Percentiles rank a stretch among this genome's conserved stretches.
Evolutionary conservation across 495 filamentous ascomycete genomes (phyloP).

Genomic region (Lepidopterella palustris): DNA sequence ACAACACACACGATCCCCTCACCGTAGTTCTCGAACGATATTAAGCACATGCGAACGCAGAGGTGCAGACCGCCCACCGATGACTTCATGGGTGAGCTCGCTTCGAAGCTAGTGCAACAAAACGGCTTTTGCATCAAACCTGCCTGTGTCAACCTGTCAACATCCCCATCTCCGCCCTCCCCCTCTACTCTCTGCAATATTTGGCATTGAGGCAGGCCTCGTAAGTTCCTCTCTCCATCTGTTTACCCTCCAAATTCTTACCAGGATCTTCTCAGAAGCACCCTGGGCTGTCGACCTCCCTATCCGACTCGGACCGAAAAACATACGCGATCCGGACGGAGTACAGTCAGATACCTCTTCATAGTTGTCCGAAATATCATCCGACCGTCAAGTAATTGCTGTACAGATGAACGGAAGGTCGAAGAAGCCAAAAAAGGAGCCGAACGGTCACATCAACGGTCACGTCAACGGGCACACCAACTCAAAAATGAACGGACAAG

Average conservation of each 20-base stretch:
- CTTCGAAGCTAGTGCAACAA: constrained; percentile 1
- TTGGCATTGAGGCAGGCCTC: constrained; percentile 3
- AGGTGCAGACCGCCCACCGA: not conserved
- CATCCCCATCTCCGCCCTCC: not conserved
- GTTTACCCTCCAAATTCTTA: not conserved
- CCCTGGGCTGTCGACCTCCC: not conserved
- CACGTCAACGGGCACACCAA: constrained; percentile 13
- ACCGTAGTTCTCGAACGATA: not conserved
- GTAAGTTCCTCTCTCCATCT: not conserved
- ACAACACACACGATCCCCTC: not conserved
- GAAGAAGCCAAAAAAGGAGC: constrained; percentile 22
- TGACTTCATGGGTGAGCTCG: not conserved
- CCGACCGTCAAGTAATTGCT: constrained; percentile 18
- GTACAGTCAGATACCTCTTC: constrained; percentile 1
- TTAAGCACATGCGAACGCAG: not conserved
- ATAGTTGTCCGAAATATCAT: not conserved
- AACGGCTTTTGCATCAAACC: not conserved
- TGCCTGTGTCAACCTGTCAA: constrained; percentile 2
- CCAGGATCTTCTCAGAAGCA: not conserved
- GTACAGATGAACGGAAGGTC: constrained; percentile 22
- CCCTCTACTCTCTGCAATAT: constrained; percentile 4
- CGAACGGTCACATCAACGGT: constrained; percentile 19
- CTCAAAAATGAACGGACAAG: constrained; percentile 6
- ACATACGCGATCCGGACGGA: not conserved
- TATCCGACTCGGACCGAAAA: not conserved